Evolutionary conservation across 768 basidiomycete species (phyloP).

Genomic region (Amanita inopinata): DNA sequence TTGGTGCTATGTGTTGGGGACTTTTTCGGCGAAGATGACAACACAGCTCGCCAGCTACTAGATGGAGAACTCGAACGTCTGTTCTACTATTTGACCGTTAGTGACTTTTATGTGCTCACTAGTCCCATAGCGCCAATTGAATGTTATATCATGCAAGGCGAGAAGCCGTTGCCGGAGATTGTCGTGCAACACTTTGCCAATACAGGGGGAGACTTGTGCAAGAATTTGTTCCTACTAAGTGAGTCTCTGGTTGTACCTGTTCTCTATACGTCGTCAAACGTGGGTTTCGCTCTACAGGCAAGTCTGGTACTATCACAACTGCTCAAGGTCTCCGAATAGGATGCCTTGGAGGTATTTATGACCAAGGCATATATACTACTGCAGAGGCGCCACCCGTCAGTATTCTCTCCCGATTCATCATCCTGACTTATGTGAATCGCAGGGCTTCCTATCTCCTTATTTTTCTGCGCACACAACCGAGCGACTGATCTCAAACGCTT

Average conservation of each 20-base stretch:
- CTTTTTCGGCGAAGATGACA: conserved; percentile 52
- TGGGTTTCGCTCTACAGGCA: conserved; percentile 39
- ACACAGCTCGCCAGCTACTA: conserved; percentile 57
- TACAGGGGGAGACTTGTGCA: conserved; percentile 71
- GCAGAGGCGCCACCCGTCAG: conserved; percentile 59
- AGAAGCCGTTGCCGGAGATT: conserved; percentile 56
- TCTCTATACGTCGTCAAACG: background rate
- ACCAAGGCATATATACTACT: conserved; percentile 45
- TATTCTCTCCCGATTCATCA: conserved; percentile 10
- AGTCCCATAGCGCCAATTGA: conserved; percentile 64
- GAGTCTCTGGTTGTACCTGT: conserved; percentile 29
- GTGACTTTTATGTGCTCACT: conserved; percentile 11
- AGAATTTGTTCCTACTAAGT: conserved; percentile 84
- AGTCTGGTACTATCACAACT: conserved; percentile 74
- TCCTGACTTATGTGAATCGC: conserved; percentile 6
- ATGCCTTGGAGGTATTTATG: conserved; percentile 74
- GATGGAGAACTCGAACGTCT: conserved; percentile 60
- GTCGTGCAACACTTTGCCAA: conserved; percentile 70
- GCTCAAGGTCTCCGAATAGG: conserved; percentile 76
- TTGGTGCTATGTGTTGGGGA: conserved; percentile 75
- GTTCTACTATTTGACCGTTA: conserved; percentile 11
- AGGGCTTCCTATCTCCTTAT: conserved; percentile 74
- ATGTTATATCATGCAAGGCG: conserved; percentile 90
- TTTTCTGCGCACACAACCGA: conserved; percentile 64
- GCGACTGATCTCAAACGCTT: conserved; percentile 60